Conservation (phyloP, 257 asterid genomes). For the Ligustrum vulgare region DNA sequence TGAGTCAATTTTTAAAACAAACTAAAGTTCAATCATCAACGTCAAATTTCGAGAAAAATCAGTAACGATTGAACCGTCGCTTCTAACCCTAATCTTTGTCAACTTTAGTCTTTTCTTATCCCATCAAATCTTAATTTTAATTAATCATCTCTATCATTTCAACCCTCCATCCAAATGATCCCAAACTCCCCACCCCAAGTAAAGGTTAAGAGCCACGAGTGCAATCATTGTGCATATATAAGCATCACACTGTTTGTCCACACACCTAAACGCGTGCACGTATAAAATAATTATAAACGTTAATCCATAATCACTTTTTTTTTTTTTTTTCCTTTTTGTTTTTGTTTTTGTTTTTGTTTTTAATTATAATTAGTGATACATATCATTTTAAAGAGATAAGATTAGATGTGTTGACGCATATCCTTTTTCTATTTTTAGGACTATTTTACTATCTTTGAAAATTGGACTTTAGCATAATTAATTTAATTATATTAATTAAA, state of each 20-base stretch:
- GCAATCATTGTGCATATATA: constrained; percentile 40
- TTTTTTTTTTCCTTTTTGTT: neutral
- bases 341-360: neutral
- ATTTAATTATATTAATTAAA: constrained; percentile 14
- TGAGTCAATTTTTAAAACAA: too few species aligned
- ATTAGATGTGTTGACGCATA: neutral
- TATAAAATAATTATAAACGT: neutral
- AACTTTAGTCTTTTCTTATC: constrained; percentile 1
- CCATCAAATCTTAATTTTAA: constrained; percentile 37
- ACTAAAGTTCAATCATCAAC: neutral
- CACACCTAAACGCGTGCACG: constrained; percentile 15
- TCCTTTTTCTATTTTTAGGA: neutral
- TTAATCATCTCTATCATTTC: constrained; percentile 33
- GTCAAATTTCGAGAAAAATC: too few species aligned
- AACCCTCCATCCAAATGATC: constrained; percentile 29
- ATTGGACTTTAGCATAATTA: neutral
- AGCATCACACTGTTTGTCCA: constrained; percentile 17
- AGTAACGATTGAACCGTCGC: neutral
- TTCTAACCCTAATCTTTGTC: constrained; percentile 3
- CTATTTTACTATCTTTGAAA: neutral
- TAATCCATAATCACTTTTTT: neutral
- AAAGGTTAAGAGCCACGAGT: constrained; percentile 44
- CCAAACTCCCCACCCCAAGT: constrained; percentile 22
- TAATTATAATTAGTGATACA: neutral
- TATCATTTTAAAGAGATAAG: neutral